Conservation (phyloP, 2,329 filamentous ascomycete genomes). For the Pseudogymnoascus sp. region DNA sequence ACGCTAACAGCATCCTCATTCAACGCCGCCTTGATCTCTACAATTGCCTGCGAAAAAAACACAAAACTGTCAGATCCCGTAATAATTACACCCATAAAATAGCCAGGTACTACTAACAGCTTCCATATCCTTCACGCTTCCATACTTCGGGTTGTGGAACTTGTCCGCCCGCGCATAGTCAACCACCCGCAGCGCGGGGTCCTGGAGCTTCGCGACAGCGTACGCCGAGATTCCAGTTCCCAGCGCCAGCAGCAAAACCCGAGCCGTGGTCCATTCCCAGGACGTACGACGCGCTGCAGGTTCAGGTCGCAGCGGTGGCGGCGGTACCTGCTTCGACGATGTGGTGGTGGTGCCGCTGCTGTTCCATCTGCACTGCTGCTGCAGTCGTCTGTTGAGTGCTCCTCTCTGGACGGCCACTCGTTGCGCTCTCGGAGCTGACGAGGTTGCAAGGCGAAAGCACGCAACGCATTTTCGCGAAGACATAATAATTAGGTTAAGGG, state of each 20-base stretch:
- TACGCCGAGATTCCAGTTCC: constrained; percentile 18
- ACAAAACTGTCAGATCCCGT: background rate
- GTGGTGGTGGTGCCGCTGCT: background rate
- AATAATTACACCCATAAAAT: background rate
- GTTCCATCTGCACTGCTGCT: constrained; percentile 4
- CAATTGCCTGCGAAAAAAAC: constrained; percentile 40
- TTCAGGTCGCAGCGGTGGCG: background rate
- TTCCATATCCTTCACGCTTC: constrained; percentile 42
- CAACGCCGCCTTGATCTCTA: constrained; percentile 45
- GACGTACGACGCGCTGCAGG: background rate
- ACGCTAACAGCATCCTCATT: constrained; percentile 52
- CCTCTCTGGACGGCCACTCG: background rate
- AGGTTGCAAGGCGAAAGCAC: constrained; percentile 7
- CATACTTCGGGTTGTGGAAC: constrained; percentile 35
- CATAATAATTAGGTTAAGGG: background rate
- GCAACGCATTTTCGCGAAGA: constrained; percentile 7
- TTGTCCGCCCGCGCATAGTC: constrained; percentile 26
- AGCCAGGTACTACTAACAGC: constrained; percentile 32
- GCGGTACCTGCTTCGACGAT: background rate
- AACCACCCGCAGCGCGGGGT: background rate
- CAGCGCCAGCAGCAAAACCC: constrained; percentile 21
- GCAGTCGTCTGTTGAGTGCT: background rate
- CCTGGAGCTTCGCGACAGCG: constrained; percentile 15
- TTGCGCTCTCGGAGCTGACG: background rate
- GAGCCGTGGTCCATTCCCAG: constrained; percentile 21